These are phyloP conservation scores for Chalciporus sp. DNA, from an alignment of 1,284 basidiomycete species.

Conservation along the genomic window DNA sequence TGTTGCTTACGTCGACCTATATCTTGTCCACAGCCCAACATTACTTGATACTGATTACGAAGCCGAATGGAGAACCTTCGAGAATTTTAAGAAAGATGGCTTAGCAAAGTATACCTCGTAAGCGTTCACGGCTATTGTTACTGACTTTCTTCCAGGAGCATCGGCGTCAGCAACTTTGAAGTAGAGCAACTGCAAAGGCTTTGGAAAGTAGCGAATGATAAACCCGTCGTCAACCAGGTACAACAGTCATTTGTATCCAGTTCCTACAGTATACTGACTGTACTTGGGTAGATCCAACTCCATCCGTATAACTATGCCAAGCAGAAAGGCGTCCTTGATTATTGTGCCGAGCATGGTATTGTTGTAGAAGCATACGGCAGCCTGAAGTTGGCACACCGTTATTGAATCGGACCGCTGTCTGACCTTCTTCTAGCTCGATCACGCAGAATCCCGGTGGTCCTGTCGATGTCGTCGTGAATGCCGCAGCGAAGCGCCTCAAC, in stretches of 20 bases:
- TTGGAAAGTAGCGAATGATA: slow-evolving; percentile 57
- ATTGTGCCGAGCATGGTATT: slow-evolving; percentile 61
- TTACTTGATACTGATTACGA: slow-evolving; percentile 47
- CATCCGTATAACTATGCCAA: slow-evolving; percentile 73
- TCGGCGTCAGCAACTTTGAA: slow-evolving; percentile 80
- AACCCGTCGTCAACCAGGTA: slow-evolving; percentile 80
- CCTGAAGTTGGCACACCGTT: slow-evolving; percentile 49
- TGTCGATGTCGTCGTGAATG: slow-evolving; percentile 63
- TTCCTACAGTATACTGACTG: not conserved
- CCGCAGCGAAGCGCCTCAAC: slow-evolving; percentile 58
- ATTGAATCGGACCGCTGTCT: not conserved
- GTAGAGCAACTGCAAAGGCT: slow-evolving; percentile 61
- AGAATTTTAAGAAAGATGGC: slow-evolving; percentile 62
- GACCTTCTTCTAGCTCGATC: slow-evolving; percentile 52
- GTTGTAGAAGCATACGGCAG: slow-evolving; percentile 73
- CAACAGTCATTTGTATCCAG: not conserved
- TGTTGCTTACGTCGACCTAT: slow-evolving; percentile 70
- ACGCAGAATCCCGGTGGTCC: slow-evolving; percentile 71
- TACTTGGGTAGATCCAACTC: slow-evolving; percentile 49
- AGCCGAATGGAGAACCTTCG: slow-evolving; percentile 67
- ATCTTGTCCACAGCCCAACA: slow-evolving; percentile 64
- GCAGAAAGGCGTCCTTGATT: slow-evolving; percentile 58
- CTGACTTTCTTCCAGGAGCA: slow-evolving; percentile 50
- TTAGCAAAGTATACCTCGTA: slow-evolving; percentile 52
- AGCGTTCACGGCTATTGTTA: not conserved